Conservation (phyloP, 169 alveolate species). For the Fabrea salina region DNA sequence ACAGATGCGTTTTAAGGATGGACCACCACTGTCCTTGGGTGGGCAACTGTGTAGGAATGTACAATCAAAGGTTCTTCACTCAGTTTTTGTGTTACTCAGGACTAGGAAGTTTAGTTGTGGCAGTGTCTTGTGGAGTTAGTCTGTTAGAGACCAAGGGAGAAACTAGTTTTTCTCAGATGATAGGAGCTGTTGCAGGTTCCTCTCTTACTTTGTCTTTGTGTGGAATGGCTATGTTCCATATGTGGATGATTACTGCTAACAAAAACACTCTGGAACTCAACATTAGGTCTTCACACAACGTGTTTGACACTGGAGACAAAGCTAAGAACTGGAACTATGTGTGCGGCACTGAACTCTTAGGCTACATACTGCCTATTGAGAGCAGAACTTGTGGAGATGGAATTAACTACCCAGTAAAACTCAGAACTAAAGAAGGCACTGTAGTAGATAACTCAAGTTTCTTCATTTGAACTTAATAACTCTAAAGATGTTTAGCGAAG, state of each 20-base stretch:
- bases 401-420: conserved; percentile 1
- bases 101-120: conserved; percentile 1
- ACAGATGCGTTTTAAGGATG: conserved; percentile 85
- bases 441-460: no score
- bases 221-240: background rate
- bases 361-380: conserved; percentile 7
- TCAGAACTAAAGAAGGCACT: no score
- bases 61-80: conserved; percentile 71
- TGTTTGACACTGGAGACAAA: background rate
- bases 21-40: conserved; percentile 97
- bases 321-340: background rate
- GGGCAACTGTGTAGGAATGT: conserved; percentile 86
- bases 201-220: background rate
- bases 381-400: background rate
- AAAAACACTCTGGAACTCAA: background rate
- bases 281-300: background rate
- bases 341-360: background rate
- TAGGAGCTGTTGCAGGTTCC: background rate
- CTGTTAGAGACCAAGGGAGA: background rate
- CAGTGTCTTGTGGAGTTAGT: background rate
- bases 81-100: conserved; percentile 3
- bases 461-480: no score
- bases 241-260: background rate
- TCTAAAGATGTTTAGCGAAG: no score
- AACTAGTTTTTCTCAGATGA: background rate